phyloP scores from a whole-genome alignment of 73 alveolate genomes.

The Paramecium bursaria region DNA sequence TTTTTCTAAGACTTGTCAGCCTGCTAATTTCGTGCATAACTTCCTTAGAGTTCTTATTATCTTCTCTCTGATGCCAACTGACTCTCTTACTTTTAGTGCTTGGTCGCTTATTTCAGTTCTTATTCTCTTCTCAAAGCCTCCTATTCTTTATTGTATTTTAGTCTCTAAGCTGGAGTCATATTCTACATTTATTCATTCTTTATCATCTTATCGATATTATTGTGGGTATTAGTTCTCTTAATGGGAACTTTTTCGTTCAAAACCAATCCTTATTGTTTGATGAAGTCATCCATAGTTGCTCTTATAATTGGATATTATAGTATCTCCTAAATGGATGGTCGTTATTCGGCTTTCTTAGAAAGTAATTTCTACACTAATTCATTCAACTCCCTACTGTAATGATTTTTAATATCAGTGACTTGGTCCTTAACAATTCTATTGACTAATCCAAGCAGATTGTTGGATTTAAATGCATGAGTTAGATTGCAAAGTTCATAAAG shows the following conservation, averaged over 20 bases:
- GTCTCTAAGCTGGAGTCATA: constrained; percentile 17
- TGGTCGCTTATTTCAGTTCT: constrained; percentile 18
- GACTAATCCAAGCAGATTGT: constrained; percentile 87
- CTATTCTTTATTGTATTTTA: constrained; percentile 38
- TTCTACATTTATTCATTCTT: background rate
- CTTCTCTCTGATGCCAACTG: background rate
- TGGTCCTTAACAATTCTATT: constrained; percentile 86
- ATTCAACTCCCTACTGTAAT: constrained; percentile 74
- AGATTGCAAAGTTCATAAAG: constrained; percentile 64
- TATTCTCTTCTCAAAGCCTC: background rate
- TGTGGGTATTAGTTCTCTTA: constrained; percentile 48
- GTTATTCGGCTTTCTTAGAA: constrained; percentile 19
- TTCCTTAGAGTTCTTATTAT: constrained; percentile 30
- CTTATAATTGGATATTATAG: too few relatives aligned
- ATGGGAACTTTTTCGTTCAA: constrained; percentile 45
- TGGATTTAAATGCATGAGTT: constrained; percentile 37
- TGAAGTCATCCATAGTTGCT: too few relatives aligned
- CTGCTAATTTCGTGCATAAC: background rate
- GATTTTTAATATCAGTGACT: constrained; percentile 85
- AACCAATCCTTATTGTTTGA: too few relatives aligned
- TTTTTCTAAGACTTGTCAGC: background rate
- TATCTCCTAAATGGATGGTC: constrained; percentile 53
- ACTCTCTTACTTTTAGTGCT: too few relatives aligned
- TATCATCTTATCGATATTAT: constrained; percentile 46
- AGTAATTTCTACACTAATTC: constrained; percentile 43